Base-by-base conservation (phyloP, 1,139 yeast species). In the Torulaspora globosa region DNA sequence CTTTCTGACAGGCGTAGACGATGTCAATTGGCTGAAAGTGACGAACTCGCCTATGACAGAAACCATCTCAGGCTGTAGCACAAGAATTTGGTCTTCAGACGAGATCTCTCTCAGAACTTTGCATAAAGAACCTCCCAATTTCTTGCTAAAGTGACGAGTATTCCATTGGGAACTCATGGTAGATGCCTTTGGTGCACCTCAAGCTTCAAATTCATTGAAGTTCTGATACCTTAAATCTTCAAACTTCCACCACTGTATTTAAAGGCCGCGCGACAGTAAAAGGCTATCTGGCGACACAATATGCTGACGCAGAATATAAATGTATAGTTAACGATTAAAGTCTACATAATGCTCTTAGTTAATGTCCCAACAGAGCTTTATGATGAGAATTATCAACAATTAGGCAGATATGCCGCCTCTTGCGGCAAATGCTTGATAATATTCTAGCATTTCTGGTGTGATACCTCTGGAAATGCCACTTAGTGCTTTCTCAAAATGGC, bases 401-500 rank as follows among this genome's bases (percentile, higher is more conserved):
- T 21, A 53, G 14, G 49, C 54, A 15, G 58, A 53, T 5, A 60
- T 48, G 14, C 68, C 68, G 46, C 66, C 57, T 51, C 62, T 60
- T 9, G 56, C 46, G 9, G 87, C 80, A 70, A 89, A 90, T 4
- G 72, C 77, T 53, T 72, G 70, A 62, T 86, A 92, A 54, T 87
- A 89, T 3, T 74, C 76, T 36, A 89, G 63, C 96, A 90, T 88
- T 28, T 86, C 95, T 19, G 71, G 70, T 0, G 96, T 89, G 39
- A 92, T 92, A 28, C 92, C 92, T 59, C 75, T 76, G 11, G 90
- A 77, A 21, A 89, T 75, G 0, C 81, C 83, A 37, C 60, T 58
- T 47, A 90, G 61, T 0, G 96, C 97, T 48, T 71, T 73, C 27
- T 76, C 80, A 59, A 92, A 92, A 64, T 92, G 97, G 27, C 70